These are phyloP conservation scores for Diutina neorugosa DNA, from an alignment of 1,139 yeast genomes.

Conservation along the genomic window DNA sequence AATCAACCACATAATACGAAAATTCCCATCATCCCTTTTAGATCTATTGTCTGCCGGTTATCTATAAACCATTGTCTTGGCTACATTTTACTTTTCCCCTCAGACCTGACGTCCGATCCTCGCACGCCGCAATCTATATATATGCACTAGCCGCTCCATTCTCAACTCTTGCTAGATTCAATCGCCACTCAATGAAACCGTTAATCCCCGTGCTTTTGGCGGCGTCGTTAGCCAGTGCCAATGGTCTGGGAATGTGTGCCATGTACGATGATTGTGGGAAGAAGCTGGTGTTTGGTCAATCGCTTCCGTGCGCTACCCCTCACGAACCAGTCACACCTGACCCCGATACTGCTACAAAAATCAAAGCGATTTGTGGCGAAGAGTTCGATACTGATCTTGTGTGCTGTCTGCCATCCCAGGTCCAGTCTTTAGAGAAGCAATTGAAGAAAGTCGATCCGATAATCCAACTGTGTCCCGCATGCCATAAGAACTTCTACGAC, in stretches of 20 bases:
- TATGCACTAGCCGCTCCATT: neutral
- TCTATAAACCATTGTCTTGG: neutral
- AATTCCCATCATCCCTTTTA: too few relatives aligned
- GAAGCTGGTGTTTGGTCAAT: slow-evolving; percentile 63
- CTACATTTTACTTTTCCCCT: neutral
- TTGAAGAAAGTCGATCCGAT: slow-evolving; percentile 67
- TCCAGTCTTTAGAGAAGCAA: slow-evolving; percentile 28
- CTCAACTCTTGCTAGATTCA: neutral
- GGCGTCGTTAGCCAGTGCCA: neutral
- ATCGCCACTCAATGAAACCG: neutral
- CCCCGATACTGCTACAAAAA: slow-evolving; percentile 26
- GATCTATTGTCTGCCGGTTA: too few relatives aligned
- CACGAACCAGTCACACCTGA: slow-evolving; percentile 35
- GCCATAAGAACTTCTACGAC: slow-evolving; percentile 72
- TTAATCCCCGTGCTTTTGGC: neutral
- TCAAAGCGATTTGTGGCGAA: slow-evolving; percentile 60
- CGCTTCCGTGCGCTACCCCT: slow-evolving; percentile 65
- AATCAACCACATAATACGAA: too few relatives aligned
- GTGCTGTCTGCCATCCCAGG: slow-evolving; percentile 31
- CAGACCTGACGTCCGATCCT: neutral
- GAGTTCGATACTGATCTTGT: slow-evolving; percentile 34
- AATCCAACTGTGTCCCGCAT: slow-evolving; percentile 91
- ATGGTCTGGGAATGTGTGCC: slow-evolving; percentile 26
- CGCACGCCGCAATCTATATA: neutral
- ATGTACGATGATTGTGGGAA: slow-evolving; percentile 68